Evolutionary conservation across 176 grass and related monocot species (phyloP), one percentile per base, ranked within the genome.

Genomic region (Juncus inflexus): DNA sequence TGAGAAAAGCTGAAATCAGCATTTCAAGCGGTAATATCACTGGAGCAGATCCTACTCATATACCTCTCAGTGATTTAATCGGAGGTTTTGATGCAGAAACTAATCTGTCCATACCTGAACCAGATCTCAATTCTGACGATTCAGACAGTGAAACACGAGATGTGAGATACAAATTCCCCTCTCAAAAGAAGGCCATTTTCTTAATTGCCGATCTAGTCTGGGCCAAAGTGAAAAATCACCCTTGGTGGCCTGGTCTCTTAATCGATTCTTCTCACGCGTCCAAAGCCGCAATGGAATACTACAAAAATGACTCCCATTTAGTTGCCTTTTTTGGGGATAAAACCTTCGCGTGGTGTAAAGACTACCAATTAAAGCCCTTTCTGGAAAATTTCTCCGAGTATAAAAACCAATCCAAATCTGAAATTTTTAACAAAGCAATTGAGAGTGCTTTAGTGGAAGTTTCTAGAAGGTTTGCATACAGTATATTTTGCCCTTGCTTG

Each of bases 201-300:
- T 49, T 65, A 63, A 79, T 86, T 15, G 71, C 85, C 75, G 88
- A 97, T 84, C 80, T 97, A 6, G 88, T 97, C 41, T 97, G 94
- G 94, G 88, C 85, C 61, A 97, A 97, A 86, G 94, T 97, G 16
- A 97, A 97, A 67, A 86, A 87, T 41, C 87, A 89, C 76, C 94
- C 94, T 64, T 97, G 94, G 94, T 97, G 94, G 94, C 94, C 94
- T 63, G 94, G 94, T 14, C 84, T 91, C 80, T 91, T 97, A 51
- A 89, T 89, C 50, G 77, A 89, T 64, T 77, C 82, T 12, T 84
- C 88, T 13, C 75, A 97, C 42, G 94, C 87, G 10, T 97, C 94
- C 60, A 86, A 92, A 9, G 63, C 91, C 52, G 94, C 94, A 9
- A n/a, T 92, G 62, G 91, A 89, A 58, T 81, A 89, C 75, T 75